Percentiles rank a stretch among this genome's conserved stretches.
These are phyloP conservation scores for Xerocomus brunneocitrinus DNA, from an alignment of 768 basidiomycete genomes.

Conservation along the genomic window DNA sequence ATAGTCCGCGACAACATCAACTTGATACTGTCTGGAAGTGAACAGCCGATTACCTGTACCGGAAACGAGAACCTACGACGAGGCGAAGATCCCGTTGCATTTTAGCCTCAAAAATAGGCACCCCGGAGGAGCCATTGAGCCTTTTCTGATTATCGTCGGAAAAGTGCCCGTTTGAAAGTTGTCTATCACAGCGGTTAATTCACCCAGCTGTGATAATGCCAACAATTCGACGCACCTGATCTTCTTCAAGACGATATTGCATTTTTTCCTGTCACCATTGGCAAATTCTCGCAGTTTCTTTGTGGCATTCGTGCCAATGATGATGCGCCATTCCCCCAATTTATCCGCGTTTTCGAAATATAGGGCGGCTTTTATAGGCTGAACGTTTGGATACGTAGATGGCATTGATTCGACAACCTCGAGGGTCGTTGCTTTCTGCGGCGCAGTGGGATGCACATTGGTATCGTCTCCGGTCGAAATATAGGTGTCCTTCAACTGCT, in stretches of 20 bases:
- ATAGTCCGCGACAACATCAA: conserved; percentile 43
- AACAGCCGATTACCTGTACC: background rate
- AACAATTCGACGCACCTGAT: conserved; percentile 45
- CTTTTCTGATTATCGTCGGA: conserved; percentile 66
- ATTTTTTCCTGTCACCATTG: conserved; percentile 43
- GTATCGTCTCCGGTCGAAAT: background rate
- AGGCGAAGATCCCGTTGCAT: conserved; percentile 51
- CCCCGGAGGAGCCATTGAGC: conserved; percentile 41
- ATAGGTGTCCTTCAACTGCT: conserved; percentile 10
- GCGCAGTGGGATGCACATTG: background rate
- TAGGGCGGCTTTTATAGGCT: conserved; percentile 57
- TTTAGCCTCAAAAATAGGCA: conserved; percentile 68
- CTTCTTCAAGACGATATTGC: conserved; percentile 61
- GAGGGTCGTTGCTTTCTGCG: background rate
- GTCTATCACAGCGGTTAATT: conserved; percentile 34
- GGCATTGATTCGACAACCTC: conserved; percentile 8
- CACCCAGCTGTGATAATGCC: background rate
- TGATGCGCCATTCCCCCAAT: conserved; percentile 62
- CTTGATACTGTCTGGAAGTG: conserved; percentile 38
- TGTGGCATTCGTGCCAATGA: conserved; percentile 38
- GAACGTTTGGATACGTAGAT: conserved; percentile 43
- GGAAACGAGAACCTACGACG: conserved; percentile 35
- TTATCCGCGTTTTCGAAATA: conserved; percentile 56
- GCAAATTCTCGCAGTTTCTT: conserved; percentile 40
- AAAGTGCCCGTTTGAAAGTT: conserved; percentile 66